A percentile compares a stretch with the other conserved stretches of the same genome.
Conservation (phyloP, 768 basidiomycete genomes). For the Russula earlei region DNA sequence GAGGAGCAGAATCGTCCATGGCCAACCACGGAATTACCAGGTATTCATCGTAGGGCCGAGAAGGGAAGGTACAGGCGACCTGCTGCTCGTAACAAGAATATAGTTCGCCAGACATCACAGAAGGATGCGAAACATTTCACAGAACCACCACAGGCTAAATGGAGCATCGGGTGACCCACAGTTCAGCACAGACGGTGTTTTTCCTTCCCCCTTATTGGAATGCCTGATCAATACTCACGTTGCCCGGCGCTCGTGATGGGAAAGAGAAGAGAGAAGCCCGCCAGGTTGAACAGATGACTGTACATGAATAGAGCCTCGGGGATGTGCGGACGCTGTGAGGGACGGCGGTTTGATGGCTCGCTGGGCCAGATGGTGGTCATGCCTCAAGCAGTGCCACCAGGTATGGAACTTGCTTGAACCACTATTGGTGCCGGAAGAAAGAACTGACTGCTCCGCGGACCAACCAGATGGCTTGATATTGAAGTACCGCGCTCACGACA, state of each 20-base stretch:
- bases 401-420: not conserved
- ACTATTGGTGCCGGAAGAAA: too few species aligned
- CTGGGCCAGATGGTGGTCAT: not conserved
- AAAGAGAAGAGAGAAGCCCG: not conserved
- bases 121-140: not conserved
- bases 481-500: too few species aligned
- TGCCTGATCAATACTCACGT: not conserved
- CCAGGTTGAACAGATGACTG: not conserved
- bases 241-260: not conserved
- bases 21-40: too few species aligned
- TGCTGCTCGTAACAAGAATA: not conserved
- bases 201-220: not conserved
- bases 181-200: not conserved
- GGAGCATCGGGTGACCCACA: not conserved
- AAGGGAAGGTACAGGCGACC: not conserved
- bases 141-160: not conserved
- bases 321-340: not conserved
- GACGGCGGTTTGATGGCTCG: too few species aligned
- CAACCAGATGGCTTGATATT: not conserved
- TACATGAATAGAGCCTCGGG: not conserved
- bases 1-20: not conserved
- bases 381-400: not conserved
- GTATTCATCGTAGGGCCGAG: not conserved
- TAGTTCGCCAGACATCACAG: not conserved
- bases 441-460: not conserved